These are phyloP conservation scores for Rubia peregrina DNA, from an alignment of 305 asterid species.

Conservation along the genomic window DNA sequence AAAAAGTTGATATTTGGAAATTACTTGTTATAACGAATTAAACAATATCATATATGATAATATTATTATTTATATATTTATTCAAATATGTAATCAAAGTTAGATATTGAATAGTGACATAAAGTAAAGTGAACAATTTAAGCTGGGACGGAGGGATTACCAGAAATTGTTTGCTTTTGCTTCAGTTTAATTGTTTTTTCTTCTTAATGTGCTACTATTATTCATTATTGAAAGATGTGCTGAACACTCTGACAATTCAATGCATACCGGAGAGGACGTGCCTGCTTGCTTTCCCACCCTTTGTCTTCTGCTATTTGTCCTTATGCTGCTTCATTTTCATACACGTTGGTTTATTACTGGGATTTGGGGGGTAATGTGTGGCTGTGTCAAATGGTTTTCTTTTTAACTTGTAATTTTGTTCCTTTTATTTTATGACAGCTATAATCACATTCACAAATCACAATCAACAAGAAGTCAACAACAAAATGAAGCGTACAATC, in stretches of 20 bases:
- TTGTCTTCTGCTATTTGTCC: background rate
- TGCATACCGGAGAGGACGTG: background rate
- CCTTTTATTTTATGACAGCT: background rate
- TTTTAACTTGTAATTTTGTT: background rate
- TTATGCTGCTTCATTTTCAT: background rate
- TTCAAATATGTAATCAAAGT: too few relatives aligned
- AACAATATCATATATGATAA: too few relatives aligned
- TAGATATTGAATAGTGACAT: too few relatives aligned
- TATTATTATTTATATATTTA: too few relatives aligned
- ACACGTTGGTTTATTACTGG: background rate
- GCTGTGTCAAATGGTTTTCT: background rate
- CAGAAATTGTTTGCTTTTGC: conserved; percentile 8
- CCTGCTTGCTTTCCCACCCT: background rate
- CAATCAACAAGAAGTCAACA: conserved; percentile 1
- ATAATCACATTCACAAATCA: background rate
- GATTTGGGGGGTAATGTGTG: background rate
- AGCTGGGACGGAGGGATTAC: background rate
- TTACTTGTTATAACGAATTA: too few relatives aligned
- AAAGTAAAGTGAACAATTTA: too few relatives aligned
- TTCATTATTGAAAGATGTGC: background rate
- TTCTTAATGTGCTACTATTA: too few relatives aligned
- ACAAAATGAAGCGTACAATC: background rate
- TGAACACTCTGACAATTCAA: background rate
- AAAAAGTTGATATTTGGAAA: too few relatives aligned
- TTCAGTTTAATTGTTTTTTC: background rate